Base-by-base conservation (phyloP, 2,329 filamentous ascomycete genomes). In the Penicillium sp. region DNA sequence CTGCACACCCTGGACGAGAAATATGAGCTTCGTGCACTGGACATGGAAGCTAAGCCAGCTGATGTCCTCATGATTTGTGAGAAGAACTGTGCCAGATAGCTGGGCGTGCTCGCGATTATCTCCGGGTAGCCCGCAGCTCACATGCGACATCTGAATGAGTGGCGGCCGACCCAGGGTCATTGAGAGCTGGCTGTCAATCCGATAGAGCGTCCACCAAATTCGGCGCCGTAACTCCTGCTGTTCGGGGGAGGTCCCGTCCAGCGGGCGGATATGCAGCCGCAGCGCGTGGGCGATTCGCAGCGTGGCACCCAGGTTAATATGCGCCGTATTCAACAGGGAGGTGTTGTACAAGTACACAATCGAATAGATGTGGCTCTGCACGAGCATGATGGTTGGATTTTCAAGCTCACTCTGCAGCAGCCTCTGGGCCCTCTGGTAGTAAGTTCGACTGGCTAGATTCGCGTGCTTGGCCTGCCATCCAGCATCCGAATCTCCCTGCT, bases 161-260 rank as follows among this genome's bases (percentile, higher is more conserved):
- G 45, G 45, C 5, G 45, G 29, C 15, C 45, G 29, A 23, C 45
- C 45, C 19, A 77, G 60, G 40, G 78, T 77, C 69, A 78, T 76
- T 46, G 72, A 74, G 4, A 71, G 61, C 49, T 81, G 80, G 58
- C 69, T 75, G 51, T 84, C 82, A 6, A 82, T 63, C 1, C 70
- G 70, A 62, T 76, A 82, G 1, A 85, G 63, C 0, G 67, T 68
- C 79, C 80, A 84, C 82, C 82, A 85, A 15, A 84, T 60, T 0
- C 81, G 73, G 59, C 77, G 79, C 7, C 78, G 77, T 59, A 81
- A 65, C 58, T 82, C 80, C 19, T 73, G 62, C 44, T 78, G 65
- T 0, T 58, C 48, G 3, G 50, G 56, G 0, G 75, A 65, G 40
- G 77, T 55, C 19, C 29, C 45, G 29, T 47, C 29, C 29, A 47